A percentile compares a stretch with the other conserved stretches of the same genome.
Conservation (phyloP, 1,139 yeast genomes). For the Saccharomyces hybrid region DNA sequence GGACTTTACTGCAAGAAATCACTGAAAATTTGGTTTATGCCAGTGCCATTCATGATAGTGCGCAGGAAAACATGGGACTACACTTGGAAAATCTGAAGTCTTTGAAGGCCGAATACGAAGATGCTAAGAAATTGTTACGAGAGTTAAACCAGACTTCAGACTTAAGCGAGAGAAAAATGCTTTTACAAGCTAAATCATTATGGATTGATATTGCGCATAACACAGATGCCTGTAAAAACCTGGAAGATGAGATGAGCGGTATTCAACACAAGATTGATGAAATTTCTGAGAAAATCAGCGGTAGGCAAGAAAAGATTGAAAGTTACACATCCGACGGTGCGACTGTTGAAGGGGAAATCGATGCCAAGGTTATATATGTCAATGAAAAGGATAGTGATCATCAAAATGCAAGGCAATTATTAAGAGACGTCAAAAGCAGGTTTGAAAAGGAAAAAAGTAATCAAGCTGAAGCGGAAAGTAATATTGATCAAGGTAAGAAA, state of each 20-base stretch:
- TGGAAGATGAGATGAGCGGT: constrained; percentile 23
- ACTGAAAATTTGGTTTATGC: constrained; percentile 43
- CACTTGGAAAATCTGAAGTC: constrained; percentile 25
- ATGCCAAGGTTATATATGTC: constrained; percentile 21
- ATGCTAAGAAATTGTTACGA: constrained; percentile 31
- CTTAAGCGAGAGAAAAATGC: constrained; percentile 39
- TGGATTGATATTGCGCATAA: constrained; percentile 45
- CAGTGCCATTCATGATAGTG: constrained; percentile 21
- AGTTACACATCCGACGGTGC: constrained; percentile 17
- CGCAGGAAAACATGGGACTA: constrained; percentile 23
- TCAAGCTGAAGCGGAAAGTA: constrained; percentile 27
- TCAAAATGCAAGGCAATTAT: constrained; percentile 21
- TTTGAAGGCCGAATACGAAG: constrained; percentile 29
- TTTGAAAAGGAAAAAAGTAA: constrained; percentile 23
- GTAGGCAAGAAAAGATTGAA: constrained; percentile 22
- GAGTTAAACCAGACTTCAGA: constrained; percentile 31
- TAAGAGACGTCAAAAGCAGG: constrained; percentile 16
- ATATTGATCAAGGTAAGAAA: constrained; percentile 29
- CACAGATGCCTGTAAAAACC: constrained; percentile 19
- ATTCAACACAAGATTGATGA: constrained; percentile 24
- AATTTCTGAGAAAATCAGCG: constrained; percentile 17
- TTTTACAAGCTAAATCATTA: constrained; percentile 52
- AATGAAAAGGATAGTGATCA: constrained; percentile 22
- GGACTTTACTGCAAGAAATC: constrained; percentile 62
- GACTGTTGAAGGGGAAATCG: constrained; percentile 19